phyloP scores from a whole-genome alignment of 73 alveolate genomes.

The Tetrahymena elliotti region DNA sequence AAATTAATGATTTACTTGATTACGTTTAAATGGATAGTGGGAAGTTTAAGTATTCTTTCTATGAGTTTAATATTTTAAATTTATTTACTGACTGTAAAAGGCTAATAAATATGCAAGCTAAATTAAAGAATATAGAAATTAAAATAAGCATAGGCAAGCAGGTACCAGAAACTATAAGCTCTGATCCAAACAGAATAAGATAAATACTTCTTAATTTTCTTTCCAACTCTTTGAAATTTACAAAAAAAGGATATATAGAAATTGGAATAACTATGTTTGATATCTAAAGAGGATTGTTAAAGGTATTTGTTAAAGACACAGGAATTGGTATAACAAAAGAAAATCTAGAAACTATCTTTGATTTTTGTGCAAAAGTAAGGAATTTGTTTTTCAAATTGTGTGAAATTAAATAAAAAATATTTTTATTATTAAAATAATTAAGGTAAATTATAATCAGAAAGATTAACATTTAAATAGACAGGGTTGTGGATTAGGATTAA shows the following conservation, averaged over 20 bases:
- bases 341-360: not conserved
- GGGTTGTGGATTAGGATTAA: not conserved
- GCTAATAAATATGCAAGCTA: not conserved
- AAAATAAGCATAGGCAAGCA: not conserved
- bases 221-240: not conserved
- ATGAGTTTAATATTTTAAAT: not conserved
- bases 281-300: not conserved
- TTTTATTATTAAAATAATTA: not conserved
- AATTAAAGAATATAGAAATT: not conserved
- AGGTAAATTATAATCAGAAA: not conserved
- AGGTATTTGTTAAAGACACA: not conserved
- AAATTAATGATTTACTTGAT: constrained; percentile 33
- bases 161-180: not conserved
- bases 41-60: not conserved
- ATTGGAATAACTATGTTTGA: not conserved
- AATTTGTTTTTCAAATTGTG: not conserved
- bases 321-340: not conserved
- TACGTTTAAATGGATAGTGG: constrained; percentile 17
- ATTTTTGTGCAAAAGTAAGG: not conserved
- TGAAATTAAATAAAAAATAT: not conserved
- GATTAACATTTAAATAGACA: not conserved
- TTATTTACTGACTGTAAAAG: not conserved
- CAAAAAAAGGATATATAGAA: not conserved
- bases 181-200: not conserved
- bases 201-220: not conserved